Evolutionary conservation across 495 filamentous ascomycete species (phyloP).

Genomic region (Rhizodiscina lignyota): DNA sequence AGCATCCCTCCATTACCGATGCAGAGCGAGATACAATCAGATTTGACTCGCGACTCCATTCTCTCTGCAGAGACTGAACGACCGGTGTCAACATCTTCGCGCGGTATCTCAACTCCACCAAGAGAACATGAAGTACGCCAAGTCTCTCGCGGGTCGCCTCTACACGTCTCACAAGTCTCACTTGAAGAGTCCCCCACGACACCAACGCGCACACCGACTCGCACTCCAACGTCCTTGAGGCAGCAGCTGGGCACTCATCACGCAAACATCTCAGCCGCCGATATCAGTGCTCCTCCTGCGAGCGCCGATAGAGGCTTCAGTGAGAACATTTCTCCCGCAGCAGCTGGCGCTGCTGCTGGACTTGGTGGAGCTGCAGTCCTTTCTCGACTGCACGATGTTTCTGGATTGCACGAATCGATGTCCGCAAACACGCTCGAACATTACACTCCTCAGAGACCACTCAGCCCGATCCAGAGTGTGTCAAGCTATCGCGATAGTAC

Average conservation of each 20-base stretch:
- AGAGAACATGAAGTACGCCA: conserved; percentile 25
- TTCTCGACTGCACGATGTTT: too few relatives aligned
- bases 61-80: conserved; percentile 65
- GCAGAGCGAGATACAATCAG: conserved; percentile 68
- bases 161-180: conserved; percentile 27
- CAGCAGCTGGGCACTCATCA: conserved; percentile 37
- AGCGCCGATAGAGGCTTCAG: conserved; percentile 32
- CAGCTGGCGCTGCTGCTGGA: too few relatives aligned
- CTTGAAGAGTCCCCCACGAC: conserved; percentile 31
- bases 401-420: too few relatives aligned
- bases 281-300: conserved; percentile 32
- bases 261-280: conserved; percentile 39
- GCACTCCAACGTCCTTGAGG: conserved; percentile 31
- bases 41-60: conserved; percentile 78
- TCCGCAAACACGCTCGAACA: too few relatives aligned
- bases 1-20: conserved; percentile 63
- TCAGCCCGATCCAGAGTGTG: conserved; percentile 25
- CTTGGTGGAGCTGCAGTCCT: too few relatives aligned
- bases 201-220: conserved; percentile 30
- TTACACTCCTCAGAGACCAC: too few relatives aligned
- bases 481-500: conserved; percentile 5
- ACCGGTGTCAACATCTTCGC: conserved; percentile 38
- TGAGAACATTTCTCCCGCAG: too few relatives aligned
- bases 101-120: not conserved
- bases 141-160: conserved; percentile 34